Conservation (phyloP, 768 basidiomycete genomes). For the Nevesoporus exiguus region DNA sequence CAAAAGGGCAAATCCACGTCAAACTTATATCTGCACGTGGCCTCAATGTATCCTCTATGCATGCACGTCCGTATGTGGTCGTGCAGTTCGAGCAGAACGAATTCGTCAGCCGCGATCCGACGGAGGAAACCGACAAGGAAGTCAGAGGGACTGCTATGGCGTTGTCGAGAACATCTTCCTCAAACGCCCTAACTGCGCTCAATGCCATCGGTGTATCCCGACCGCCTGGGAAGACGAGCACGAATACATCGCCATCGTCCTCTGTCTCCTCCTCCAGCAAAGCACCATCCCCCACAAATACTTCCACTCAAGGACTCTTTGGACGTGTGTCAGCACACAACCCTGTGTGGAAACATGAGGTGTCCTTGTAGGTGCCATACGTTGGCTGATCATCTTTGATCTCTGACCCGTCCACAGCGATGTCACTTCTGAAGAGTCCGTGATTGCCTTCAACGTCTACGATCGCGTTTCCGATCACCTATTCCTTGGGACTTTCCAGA, state of each 20-base stretch:
- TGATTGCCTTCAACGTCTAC: conserved; percentile 87
- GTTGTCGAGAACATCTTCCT: conserved; percentile 55
- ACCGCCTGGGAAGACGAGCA: conserved; percentile 40
- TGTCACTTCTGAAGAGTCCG: conserved; percentile 83
- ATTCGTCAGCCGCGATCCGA: conserved; percentile 90
- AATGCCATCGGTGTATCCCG: conserved; percentile 56
- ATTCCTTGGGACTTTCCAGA: conserved; percentile 88
- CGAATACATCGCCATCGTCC: conserved; percentile 43
- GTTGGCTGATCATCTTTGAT: conserved; percentile 12
- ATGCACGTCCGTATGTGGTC: conserved; percentile 86
- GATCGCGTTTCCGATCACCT: conserved; percentile 82
- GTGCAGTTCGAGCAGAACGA: conserved; percentile 99
- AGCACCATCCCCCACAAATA: conserved; percentile 28
- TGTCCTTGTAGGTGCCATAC: conserved; percentile 77
- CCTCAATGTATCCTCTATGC: conserved; percentile 65
- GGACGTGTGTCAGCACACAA: conserved; percentile 72
- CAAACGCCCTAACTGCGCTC: conserved; percentile 62
- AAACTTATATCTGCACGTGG: conserved; percentile 91
- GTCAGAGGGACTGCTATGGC: conserved; percentile 74
- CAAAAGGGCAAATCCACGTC: conserved; percentile 83
- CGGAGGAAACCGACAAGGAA: conserved; percentile 81
- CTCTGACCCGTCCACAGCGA: conserved; percentile 57
- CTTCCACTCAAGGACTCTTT: conserved; percentile 48
- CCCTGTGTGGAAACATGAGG: conserved; percentile 99
- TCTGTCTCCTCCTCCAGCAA: conserved; percentile 39